phyloP scores from a whole-genome alignment of 208 protist genomes.

The Trypanosomatidae sp. region DNA sequence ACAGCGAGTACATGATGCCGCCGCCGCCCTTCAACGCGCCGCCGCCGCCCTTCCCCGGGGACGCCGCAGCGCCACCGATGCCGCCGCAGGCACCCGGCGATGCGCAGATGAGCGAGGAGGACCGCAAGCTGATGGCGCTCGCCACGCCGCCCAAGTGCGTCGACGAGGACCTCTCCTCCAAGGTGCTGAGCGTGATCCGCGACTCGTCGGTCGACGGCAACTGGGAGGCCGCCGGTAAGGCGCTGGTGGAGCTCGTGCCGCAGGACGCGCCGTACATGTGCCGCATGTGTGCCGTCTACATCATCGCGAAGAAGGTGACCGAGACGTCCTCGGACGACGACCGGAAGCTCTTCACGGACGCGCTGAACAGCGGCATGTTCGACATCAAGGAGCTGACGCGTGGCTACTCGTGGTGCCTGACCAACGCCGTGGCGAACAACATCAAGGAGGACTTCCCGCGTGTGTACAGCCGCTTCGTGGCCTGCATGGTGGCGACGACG shows the following conservation, averaged over 20 bases:
- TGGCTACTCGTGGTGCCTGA: constrained; percentile 82
- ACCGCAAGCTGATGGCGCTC: constrained; percentile 61
- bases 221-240: constrained; percentile 37
- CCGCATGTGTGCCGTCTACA: constrained; percentile 69
- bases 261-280: constrained; percentile 42
- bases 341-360: constrained; percentile 38
- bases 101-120: constrained; percentile 46
- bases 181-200: constrained; percentile 56
- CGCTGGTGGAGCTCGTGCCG: constrained; percentile 39
- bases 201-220: constrained; percentile 56
- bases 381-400: constrained; percentile 56
- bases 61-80: constrained; percentile 3
- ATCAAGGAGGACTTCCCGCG: constrained; percentile 70
- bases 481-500: constrained; percentile 35
- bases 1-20: constrained; percentile 29
- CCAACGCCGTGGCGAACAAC: constrained; percentile 56
- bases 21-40: constrained; percentile 22
- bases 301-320: constrained; percentile 52
- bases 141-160: constrained; percentile 71
- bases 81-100: constrained; percentile 8
- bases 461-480: constrained; percentile 65
- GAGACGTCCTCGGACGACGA: constrained; percentile 51
- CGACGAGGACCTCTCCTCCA: constrained; percentile 39
- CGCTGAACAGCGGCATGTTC: constrained; percentile 54
- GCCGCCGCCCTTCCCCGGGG: constrained; percentile 18